Evolutionary conservation across 352 stramenopile species (phyloP).

Genomic region (Bremia lactucae): DNA sequence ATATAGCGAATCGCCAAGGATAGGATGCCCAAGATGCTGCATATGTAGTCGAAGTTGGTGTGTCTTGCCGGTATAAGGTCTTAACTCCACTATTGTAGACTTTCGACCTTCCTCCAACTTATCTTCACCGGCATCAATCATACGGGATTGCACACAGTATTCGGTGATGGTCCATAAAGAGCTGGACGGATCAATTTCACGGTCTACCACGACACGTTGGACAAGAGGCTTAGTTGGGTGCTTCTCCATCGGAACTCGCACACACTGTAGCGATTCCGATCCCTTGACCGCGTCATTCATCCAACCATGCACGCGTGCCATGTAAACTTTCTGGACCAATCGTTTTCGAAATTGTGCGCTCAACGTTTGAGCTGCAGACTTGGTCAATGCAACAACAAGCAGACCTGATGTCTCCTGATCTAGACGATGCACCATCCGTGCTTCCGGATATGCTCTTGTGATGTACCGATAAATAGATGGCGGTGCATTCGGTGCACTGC

Average conservation of each 20-base stretch:
- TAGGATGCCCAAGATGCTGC: slow-evolving; percentile 84
- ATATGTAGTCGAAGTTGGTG: slow-evolving; percentile 94
- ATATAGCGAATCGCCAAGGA: slow-evolving; percentile 89
- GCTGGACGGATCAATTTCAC: slow-evolving; percentile 13
- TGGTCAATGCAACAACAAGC: slow-evolving; percentile 54
- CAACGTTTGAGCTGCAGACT: slow-evolving; percentile 42
- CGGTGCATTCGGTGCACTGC: slow-evolving; percentile 18
- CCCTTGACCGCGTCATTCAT: slow-evolving; percentile 10
- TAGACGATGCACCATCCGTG: slow-evolving; percentile 68
- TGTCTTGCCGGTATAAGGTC: slow-evolving; percentile 76
- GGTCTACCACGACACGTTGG: slow-evolving; percentile 34
- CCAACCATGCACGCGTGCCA: slow-evolving; percentile 36
- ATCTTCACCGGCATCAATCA: background rate
- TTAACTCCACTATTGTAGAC: slow-evolving; percentile 50
- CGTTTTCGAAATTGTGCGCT: slow-evolving; percentile 58
- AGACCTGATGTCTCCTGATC: slow-evolving; percentile 69
- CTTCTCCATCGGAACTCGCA: slow-evolving; percentile 41
- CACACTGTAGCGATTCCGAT: slow-evolving; percentile 11
- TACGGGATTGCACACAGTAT: slow-evolving; percentile 13
- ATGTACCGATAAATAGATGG: slow-evolving; percentile 41
- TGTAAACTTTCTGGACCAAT: slow-evolving; percentile 47
- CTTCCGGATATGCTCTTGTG: slow-evolving; percentile 31
- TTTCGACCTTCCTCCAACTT: background rate
- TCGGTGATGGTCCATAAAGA: slow-evolving; percentile 27
- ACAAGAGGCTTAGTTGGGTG: slow-evolving; percentile 35